Evolutionary conservation across 371 early-diverging fungal genomes (phyloP).

Genomic region (Catenaria anguillulae): DNA sequence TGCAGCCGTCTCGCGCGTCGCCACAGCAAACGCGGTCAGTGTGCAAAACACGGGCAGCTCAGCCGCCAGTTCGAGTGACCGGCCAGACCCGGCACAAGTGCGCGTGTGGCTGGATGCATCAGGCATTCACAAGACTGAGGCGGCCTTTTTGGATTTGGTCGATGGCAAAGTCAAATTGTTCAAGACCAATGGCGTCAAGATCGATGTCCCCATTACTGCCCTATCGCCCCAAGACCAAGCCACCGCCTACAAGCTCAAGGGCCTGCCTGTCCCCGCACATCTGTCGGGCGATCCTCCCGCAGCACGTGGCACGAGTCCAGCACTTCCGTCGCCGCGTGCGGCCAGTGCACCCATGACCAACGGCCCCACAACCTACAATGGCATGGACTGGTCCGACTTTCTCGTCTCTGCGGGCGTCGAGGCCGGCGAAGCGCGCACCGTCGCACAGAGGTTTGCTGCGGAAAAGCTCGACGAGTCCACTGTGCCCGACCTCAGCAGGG

Average conservation of each 20-base stretch:
- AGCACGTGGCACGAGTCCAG: no score
- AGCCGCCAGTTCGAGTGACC: neutral
- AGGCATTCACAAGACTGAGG: conserved; percentile 80
- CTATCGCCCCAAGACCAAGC: conserved; percentile 59
- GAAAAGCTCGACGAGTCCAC: conserved; percentile 66
- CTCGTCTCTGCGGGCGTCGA: conserved; percentile 60
- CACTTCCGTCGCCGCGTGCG: conserved; percentile 2
- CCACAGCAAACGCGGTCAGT: neutral
- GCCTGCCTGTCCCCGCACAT: conserved; percentile 3
- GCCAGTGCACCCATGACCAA: conserved; percentile 9
- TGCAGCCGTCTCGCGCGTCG: conserved; percentile 12
- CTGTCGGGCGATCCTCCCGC: conserved; percentile 3
- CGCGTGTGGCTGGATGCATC: conserved; percentile 87
- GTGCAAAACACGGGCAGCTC: neutral
- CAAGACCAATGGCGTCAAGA: conserved; percentile 85
- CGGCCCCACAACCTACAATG: conserved; percentile 15
- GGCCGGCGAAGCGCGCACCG: conserved; percentile 49
- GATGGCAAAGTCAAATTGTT: conserved; percentile 76
- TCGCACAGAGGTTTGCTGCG: conserved; percentile 62
- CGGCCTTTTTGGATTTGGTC: conserved; percentile 56
- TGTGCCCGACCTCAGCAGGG: conserved; percentile 53
- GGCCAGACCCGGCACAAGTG: conserved; percentile 42
- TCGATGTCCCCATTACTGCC: conserved; percentile 79
- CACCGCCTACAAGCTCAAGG: conserved; percentile 15
- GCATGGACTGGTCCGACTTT: conserved; percentile 83